phyloP scores from a whole-genome alignment of 164 flowering plant genomes.

The Stephania yunnanensis region DNA sequence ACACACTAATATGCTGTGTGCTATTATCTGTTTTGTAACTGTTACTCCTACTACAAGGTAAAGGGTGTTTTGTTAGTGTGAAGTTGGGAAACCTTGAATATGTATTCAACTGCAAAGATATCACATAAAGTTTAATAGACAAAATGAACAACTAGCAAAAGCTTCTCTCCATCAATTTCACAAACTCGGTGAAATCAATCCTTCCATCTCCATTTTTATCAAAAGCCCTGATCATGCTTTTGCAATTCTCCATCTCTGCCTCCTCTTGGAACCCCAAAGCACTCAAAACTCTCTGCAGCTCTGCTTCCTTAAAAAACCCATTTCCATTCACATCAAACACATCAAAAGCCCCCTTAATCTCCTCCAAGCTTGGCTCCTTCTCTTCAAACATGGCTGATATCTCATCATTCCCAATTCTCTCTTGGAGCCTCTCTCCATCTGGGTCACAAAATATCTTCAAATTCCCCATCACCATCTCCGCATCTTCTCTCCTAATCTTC shows the following conservation, averaged over 20 bases:
- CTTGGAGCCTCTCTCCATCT: constrained; percentile 13
- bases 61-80: too few relatives aligned
- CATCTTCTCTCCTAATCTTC: constrained; percentile 23
- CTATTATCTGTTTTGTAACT: too few relatives aligned
- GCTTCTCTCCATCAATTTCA: constrained; percentile 31
- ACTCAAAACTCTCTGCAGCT: constrained; percentile 33
- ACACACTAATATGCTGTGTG: too few relatives aligned
- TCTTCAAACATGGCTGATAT: constrained; percentile 28
- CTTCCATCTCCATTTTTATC: constrained; percentile 38
- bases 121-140: too few relatives aligned
- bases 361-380: constrained; percentile 36
- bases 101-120: neutral
- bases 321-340: constrained; percentile 48
- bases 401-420: constrained; percentile 22
- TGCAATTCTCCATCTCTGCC: constrained; percentile 21
- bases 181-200: constrained; percentile 42
- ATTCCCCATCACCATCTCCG: constrained; percentile 27
- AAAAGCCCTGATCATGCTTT: constrained; percentile 34
- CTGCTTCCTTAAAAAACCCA: constrained; percentile 39
- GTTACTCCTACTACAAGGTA: too few relatives aligned
- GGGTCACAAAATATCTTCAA: constrained; percentile 18
- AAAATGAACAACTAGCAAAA: constrained; percentile 16
- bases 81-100: too few relatives aligned
- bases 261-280: constrained; percentile 30
- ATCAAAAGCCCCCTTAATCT: constrained; percentile 38